A percentile compares a stretch with the other conserved stretches of the same genome.
Conservation (phyloP, 306 rosid species). For the Adenanthera pavonina region DNA sequence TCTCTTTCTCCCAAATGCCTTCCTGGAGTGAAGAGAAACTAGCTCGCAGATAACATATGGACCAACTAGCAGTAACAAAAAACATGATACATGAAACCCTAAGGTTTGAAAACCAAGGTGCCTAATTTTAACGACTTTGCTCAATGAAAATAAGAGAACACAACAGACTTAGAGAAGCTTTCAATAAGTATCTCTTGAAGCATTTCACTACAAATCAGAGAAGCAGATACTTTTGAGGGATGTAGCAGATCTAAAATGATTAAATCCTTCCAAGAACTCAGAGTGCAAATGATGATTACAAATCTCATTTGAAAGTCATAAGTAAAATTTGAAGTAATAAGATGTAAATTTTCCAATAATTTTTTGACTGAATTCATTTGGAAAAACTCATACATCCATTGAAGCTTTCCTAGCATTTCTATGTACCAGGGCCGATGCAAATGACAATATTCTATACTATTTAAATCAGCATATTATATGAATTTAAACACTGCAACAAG, state of each 20-base stretch:
- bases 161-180: not conserved
- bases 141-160: not conserved
- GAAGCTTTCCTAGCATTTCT: not conserved
- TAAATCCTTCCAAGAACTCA: not conserved
- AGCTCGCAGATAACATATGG: not conserved
- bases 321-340: not conserved
- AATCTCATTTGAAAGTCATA: not conserved
- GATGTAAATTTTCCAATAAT: not conserved
- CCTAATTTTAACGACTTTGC: not conserved
- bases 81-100: not conserved
- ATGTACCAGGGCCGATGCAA: not conserved
- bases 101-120: not conserved
- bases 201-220: too few relatives aligned
- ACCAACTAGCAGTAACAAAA: not conserved
- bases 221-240: not conserved
- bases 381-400: not conserved
- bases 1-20: not conserved
- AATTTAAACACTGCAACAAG: not conserved
- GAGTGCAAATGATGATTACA: not conserved
- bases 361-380: not conserved
- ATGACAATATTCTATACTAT: not conserved
- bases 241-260: not conserved
- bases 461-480: not conserved
- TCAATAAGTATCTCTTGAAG: not conserved
- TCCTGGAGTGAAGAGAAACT: not conserved